Percentiles rank a stretch among this genome's conserved stretches.
Evolutionary conservation across 306 rosid species (phyloP).

Genomic region (Pyrus pyrifolia): DNA sequence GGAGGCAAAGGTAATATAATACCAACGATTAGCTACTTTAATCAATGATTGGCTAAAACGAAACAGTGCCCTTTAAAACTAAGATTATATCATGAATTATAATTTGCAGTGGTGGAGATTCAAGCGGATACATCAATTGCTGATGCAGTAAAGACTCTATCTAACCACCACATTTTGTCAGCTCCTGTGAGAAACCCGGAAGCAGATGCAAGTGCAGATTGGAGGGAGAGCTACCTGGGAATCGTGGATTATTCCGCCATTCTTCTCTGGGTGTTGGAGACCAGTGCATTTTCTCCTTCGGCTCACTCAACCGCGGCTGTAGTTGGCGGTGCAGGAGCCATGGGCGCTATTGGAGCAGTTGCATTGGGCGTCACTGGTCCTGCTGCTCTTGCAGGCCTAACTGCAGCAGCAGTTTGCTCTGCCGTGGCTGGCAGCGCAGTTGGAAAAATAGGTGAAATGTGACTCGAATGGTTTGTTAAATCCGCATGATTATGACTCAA

Average conservation of each 20-base stretch:
- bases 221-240: slow-evolving; percentile 80
- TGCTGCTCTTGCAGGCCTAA: slow-evolving; percentile 69
- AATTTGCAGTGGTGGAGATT: slow-evolving; percentile 65
- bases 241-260: slow-evolving; percentile 74
- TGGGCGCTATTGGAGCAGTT: slow-evolving; percentile 73
- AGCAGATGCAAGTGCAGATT: slow-evolving; percentile 39
- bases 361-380: slow-evolving; percentile 84
- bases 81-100: neutral
- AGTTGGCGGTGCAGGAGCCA: slow-evolving; percentile 60
- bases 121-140: slow-evolving; percentile 56
- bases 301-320: slow-evolving; percentile 71
- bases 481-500: neutral
- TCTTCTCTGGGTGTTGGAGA: slow-evolving; percentile 81
- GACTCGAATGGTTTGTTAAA: neutral
- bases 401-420: slow-evolving; percentile 86
- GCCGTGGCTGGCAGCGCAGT: slow-evolving; percentile 49
- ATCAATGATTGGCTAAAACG: neutral
- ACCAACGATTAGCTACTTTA: neutral
- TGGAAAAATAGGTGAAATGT: slow-evolving; percentile 6
- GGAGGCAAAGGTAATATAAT: slow-evolving; percentile 59
- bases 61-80: neutral
- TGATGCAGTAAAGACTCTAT: slow-evolving; percentile 63
- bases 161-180: slow-evolving; percentile 64
- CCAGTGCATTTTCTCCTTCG: slow-evolving; percentile 49
- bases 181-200: slow-evolving; percentile 68